Evolutionary conservation across 805 yeast species (phyloP).

Genomic region (Maudiozyma pseudohumilis): DNA sequence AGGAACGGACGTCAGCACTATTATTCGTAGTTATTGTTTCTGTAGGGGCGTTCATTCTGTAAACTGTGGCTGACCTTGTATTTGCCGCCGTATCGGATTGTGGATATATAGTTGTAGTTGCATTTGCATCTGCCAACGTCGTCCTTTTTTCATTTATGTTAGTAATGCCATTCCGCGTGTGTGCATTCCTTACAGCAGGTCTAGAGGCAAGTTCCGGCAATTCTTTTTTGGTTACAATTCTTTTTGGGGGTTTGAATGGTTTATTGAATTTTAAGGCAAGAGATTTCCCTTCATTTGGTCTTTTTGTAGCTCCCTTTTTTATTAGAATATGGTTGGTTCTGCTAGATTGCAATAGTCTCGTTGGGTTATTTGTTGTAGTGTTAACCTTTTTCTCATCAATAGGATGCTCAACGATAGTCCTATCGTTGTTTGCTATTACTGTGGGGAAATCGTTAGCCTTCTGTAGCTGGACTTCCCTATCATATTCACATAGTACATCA

Average conservation of each 20-base stretch:
- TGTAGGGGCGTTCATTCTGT: too few relatives aligned
- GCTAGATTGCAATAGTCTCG: too few relatives aligned
- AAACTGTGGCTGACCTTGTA: too few relatives aligned
- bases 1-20: background rate
- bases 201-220: too few relatives aligned
- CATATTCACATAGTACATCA: constrained; percentile 12
- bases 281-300: constrained; percentile 1
- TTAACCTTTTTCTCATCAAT: background rate
- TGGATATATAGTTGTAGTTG: too few relatives aligned
- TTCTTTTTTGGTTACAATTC: too few relatives aligned
- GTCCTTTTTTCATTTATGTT: too few relatives aligned
- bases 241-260: constrained; percentile 26
- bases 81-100: too few relatives aligned
- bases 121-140: too few relatives aligned
- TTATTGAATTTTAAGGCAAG: constrained; percentile 21
- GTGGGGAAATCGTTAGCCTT: background rate
- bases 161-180: too few relatives aligned
- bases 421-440: background rate
- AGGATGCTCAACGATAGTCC: background rate
- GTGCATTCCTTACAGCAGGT: too few relatives aligned
- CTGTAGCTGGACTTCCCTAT: constrained; percentile 11
- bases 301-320: background rate
- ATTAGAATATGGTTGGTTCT: background rate
- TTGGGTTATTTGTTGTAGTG: background rate
- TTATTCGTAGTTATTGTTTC: too few relatives aligned